phyloP scores from a whole-genome alignment of 2,329 filamentous ascomycete species.

The Xylaria sp. region DNA sequence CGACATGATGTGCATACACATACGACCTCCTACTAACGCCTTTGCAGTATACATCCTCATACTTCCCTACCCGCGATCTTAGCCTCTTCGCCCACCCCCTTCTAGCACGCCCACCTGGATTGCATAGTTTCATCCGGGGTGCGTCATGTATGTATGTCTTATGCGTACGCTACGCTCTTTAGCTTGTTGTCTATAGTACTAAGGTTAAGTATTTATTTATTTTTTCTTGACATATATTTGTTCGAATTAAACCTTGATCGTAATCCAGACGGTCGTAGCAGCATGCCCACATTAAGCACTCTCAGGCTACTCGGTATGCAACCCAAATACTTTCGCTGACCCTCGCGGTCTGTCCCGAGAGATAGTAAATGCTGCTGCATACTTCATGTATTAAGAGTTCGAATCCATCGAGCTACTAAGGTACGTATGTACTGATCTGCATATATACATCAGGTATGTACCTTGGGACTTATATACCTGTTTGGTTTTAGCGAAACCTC shows the following conservation, averaged over 20 bases:
- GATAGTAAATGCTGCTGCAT: background rate
- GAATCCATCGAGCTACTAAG: background rate
- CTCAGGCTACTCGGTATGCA: background rate
- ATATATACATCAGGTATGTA: background rate
- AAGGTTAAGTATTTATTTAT: slow-evolving; percentile 1
- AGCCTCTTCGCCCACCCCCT: slow-evolving; percentile 17
- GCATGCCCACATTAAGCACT: slow-evolving; percentile 2
- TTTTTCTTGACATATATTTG: slow-evolving; percentile 9
- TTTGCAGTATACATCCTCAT: background rate
- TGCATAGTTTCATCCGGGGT: slow-evolving; percentile 33
- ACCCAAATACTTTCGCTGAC: slow-evolving; percentile 16
- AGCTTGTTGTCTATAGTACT: slow-evolving; percentile 9
- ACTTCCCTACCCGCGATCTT: slow-evolving; percentile 1
- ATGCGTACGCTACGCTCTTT: slow-evolving; percentile 18
- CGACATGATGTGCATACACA: slow-evolving; percentile 24
- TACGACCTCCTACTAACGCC: background rate
- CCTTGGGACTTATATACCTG: slow-evolving; percentile 5
- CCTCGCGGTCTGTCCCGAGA: slow-evolving; percentile 23
- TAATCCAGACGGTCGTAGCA: background rate
- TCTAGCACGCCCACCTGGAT: background rate
- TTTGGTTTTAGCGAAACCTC: slow-evolving; percentile 28
- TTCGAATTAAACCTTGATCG: slow-evolving; percentile 8
- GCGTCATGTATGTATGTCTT: slow-evolving; percentile 37
- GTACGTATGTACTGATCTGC: background rate
- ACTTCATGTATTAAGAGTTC: background rate